A percentile compares a stretch with the other conserved stretches of the same genome.
These are phyloP conservation scores for Aspergillus vadensis DNA, from an alignment of 2,329 filamentous ascomycete species.

Conservation along the genomic window DNA sequence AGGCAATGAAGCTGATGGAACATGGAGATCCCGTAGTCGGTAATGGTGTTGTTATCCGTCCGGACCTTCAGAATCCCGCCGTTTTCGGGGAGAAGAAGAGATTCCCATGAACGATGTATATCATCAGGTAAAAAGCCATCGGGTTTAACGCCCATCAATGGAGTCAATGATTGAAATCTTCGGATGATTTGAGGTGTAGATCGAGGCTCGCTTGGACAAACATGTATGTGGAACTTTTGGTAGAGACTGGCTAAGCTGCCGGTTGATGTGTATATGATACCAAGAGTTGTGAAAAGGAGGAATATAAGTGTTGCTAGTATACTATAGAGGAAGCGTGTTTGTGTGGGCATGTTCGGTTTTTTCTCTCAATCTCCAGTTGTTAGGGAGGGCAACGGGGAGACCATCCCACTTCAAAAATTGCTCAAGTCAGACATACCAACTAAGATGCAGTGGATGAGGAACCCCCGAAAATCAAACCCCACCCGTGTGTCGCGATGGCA, in stretches of 20 bases:
- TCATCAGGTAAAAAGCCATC: not conserved
- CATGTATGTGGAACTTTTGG: not conserved
- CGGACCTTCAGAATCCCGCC: conserved; percentile 2
- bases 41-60: not conserved
- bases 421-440: not conserved
- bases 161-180: not conserved
- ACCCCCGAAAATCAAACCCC: too few species aligned
- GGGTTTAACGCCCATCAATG: not conserved
- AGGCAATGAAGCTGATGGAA: conserved; percentile 17
- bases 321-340: not conserved
- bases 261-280: not conserved
- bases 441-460: too few species aligned
- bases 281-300: not conserved
- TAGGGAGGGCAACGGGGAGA: not conserved
- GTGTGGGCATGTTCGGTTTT: not conserved
- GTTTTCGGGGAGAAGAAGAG: not conserved
- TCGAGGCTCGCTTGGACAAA: not conserved
- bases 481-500: too few species aligned
- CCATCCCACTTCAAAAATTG: not conserved
- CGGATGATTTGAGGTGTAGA: not conserved
- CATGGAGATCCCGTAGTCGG: conserved; percentile 16
- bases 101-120: conserved; percentile 1
- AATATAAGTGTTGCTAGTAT: not conserved
- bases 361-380: not conserved
- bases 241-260: not conserved